Evolutionary conservation across 2,329 filamentous ascomycete genomes (phyloP), one percentile per base, ranked within the genome.

Genomic region (Shiraia bambusicola): DNA sequence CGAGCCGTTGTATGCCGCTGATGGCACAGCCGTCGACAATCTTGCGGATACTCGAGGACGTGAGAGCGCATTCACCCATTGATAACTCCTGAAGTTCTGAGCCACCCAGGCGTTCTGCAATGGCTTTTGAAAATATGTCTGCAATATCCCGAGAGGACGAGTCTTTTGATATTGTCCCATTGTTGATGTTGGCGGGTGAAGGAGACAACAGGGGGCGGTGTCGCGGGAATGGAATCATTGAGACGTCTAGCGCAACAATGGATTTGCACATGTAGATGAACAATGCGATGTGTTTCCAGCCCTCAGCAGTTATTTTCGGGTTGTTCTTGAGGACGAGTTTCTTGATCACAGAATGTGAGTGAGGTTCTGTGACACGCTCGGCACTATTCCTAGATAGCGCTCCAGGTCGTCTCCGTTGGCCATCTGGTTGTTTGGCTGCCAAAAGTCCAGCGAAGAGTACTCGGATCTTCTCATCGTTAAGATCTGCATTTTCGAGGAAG

Each of bases 181-280:
- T 44, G 13, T 53, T 28, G 11, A 46, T 34, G 17, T 58, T 46
- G 4, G 52, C 42, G 11, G 41, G 30, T 28, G 54, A 47, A 3
- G 56, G 41, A 11, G 56, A 48, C 7, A 50, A 40, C 15, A 52
- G 52, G 12, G 46, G 28, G 6, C 36, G 33, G 8, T 47, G 37
- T 13, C 56, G 58, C 6, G 65, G 65, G 51, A 97, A 92, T 2
- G 82, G 80, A 44, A 95, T 84, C 59, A 88, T 86, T 1, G 91
- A 95, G 19, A 97, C 67, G 65, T 98, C 93, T 16, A 97, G 79
- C 5, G 81, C 86, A 66, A 90, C 91, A 41, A 98, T 75, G 1
- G 90, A 90, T 48, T 83, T 84, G 56, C 88, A 95, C 74, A 96
- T 84, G 69, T 95, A 88, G 37, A 95, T 77, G 64, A 97, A 98